phyloP scores from a whole-genome alignment of 2,329 filamentous ascomycete species.

The Ceratocystis huliohia region DNA sequence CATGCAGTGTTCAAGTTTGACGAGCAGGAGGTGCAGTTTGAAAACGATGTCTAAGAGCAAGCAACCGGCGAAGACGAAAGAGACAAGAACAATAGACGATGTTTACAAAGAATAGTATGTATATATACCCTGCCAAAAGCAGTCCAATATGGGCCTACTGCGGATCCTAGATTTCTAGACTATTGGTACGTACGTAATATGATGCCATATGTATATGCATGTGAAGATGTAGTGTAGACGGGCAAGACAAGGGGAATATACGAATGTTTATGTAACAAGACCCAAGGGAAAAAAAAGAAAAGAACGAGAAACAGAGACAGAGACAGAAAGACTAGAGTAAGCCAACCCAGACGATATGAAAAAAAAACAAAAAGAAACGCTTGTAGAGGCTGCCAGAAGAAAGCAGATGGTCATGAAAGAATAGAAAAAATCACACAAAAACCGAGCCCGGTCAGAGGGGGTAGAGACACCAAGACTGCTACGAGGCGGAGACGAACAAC shows the following conservation, averaged over 20 bases:
- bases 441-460: neutral
- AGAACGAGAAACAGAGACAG: too few relatives aligned
- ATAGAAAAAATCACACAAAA: neutral
- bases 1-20: slow-evolving; percentile 15
- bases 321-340: too few relatives aligned
- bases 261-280: neutral
- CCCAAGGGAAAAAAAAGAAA: slow-evolving; percentile 22
- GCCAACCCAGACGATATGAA: too few relatives aligned
- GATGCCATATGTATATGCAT: slow-evolving; percentile 16
- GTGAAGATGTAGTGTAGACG: slow-evolving; percentile 15
- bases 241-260: too few relatives aligned
- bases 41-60: slow-evolving; percentile 10
- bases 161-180: neutral
- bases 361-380: slow-evolving; percentile 11
- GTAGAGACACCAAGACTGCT: neutral
- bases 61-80: neutral
- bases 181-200: neutral
- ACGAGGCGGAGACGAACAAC: neutral
- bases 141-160: neutral
- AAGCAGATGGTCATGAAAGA: slow-evolving; percentile 9
- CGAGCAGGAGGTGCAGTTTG: slow-evolving; percentile 17
- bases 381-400: neutral
- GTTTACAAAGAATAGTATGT: neutral
- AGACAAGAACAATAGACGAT: neutral
- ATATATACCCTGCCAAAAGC: neutral